phyloP scores from a whole-genome alignment of 331 rosid genomes.

The Saraca asoca region DNA sequence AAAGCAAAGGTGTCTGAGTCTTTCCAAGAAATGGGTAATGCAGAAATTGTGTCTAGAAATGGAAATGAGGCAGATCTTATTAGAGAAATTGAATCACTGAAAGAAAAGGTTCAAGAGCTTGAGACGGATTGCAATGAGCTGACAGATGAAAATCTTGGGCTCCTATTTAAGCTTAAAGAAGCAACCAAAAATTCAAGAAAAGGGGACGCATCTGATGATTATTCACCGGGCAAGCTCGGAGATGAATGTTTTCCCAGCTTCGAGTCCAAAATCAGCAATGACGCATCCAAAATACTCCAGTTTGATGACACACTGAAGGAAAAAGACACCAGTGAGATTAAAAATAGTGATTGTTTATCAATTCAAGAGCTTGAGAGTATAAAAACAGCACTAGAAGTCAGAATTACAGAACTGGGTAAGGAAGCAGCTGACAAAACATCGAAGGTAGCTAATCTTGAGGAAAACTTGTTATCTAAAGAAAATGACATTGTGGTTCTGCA shows the following conservation, averaged over 20 bases:
- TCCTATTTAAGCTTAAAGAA: constrained; percentile 81
- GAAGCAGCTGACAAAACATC: constrained; percentile 51
- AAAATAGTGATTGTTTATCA: constrained; percentile 26
- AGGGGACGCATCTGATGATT: constrained; percentile 39
- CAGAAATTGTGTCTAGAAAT: constrained; percentile 44
- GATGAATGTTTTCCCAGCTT: constrained; percentile 46
- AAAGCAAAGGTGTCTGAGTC: constrained; percentile 49
- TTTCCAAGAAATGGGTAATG: constrained; percentile 41
- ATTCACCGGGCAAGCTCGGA: constrained; percentile 37
- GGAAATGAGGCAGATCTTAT: constrained; percentile 52
- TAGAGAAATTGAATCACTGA: constrained; percentile 61
- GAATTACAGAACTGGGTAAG: constrained; percentile 52
- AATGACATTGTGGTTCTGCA: constrained; percentile 56
- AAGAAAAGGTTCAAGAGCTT: constrained; percentile 79
- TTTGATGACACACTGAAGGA: constrained; percentile 40
- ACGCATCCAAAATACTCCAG: constrained; percentile 37
- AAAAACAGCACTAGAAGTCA: constrained; percentile 49
- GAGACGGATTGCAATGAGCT: constrained; percentile 93
- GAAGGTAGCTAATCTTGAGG: constrained; percentile 61
- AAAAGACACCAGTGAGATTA: constrained; percentile 32
- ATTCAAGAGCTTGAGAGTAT: constrained; percentile 40
- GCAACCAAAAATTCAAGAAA: constrained; percentile 46
- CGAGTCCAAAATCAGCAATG: constrained; percentile 53
- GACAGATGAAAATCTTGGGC: constrained; percentile 92
- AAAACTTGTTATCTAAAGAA: constrained; percentile 55